Base-by-base conservation (phyloP, 768 basidiomycete species). In the Russula sp. region DNA sequence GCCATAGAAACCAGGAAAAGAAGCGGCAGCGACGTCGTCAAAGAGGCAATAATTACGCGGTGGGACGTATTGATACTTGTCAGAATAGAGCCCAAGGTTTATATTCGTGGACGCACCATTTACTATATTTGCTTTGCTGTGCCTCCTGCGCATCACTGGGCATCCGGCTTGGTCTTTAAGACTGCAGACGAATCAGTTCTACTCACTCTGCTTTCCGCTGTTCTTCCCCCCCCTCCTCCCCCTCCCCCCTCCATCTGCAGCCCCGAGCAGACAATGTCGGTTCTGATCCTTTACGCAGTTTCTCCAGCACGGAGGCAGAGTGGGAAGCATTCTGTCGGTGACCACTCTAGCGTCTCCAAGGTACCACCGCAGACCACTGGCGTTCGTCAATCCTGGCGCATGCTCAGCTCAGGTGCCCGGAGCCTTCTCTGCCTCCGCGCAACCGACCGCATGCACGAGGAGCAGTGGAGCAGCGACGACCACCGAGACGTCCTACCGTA, bases 1-100 rank as follows among this genome's bases (percentile, higher is more conserved):
- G 40, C 40, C 61, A 62, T 62, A 50, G 61, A 20, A 57, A 62
- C 61, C 34, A 55, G n/a, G 40, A 9, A 32, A 13, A 10, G 39
- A n/a, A 18, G 20, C 4, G 22, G n/a, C 4, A 7, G 47, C 47
- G 37, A 13, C n/a, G 34, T 14, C 18, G 6, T 32, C 35, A 35
- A 55, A 37, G 11, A 39, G 39, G 40, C 2, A 18, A 16, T 35
- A 22, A 8, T 34, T 16, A n/a, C 6, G 11, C 20, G 6, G 31
- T 2, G 45, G 20, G 37, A 22, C 11, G 22, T 16, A 22, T 37
- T 32, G 32, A 48, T 32, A 31, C 14, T n/a, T 3, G n/a, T 42
- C 6, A 6, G 7, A n/a, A 20, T 18, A 1, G 4, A 2, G 35
- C 39, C 18, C 31, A 27, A 48, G 50, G 35, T 13, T 40, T 1